Evolutionary conservation across 495 filamentous ascomycete species (phyloP).

Genomic region (Aspergillus sclerotiicarbonarius): DNA sequence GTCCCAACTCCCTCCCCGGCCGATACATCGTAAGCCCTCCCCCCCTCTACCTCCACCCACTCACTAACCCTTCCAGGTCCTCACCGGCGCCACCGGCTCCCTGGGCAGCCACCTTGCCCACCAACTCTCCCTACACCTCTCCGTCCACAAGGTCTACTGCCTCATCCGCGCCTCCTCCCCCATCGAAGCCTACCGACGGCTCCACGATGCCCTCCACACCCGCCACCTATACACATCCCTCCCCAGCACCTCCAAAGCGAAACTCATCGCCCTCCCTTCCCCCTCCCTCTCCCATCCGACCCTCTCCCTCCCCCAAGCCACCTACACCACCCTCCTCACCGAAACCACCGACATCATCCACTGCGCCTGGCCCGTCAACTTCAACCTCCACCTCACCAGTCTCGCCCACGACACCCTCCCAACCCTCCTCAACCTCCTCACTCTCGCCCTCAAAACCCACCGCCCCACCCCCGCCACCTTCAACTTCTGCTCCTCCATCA

Average conservation of each 20-base stretch:
- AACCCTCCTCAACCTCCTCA: slow-evolving; percentile 54
- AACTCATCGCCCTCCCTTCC: slow-evolving; percentile 41
- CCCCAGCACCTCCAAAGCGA: slow-evolving; percentile 20
- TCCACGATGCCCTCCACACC: slow-evolving; percentile 47
- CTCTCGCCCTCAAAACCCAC: slow-evolving; percentile 44
- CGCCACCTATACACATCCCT: slow-evolving; percentile 27
- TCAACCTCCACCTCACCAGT: slow-evolving; percentile 58
- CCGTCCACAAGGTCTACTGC: slow-evolving; percentile 49
- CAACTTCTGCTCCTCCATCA: slow-evolving; percentile 61
- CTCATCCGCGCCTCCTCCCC: slow-evolving; percentile 52
- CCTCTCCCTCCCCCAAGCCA: slow-evolving; percentile 43
- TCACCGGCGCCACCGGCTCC: slow-evolving; percentile 28
- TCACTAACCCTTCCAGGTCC: slow-evolving; percentile 7
- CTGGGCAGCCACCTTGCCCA: slow-evolving; percentile 24
- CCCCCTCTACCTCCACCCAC: neutral
- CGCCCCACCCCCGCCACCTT: slow-evolving; percentile 36
- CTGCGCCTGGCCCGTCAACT: slow-evolving; percentile 72
- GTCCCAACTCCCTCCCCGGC: slow-evolving; percentile 14
- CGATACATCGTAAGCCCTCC: slow-evolving; percentile 22
- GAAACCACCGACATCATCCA: slow-evolving; percentile 55
- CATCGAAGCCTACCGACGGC: slow-evolving; percentile 44
- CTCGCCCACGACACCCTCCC: slow-evolving; percentile 57
- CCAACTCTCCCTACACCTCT: slow-evolving; percentile 18
- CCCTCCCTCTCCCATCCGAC: slow-evolving; percentile 30
- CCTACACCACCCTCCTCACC: slow-evolving; percentile 36